Evolutionary conservation across 1,139 yeast genomes (phyloP), one percentile per base, ranked within the genome.

Genomic region (Suhomyces atakaporum): DNA sequence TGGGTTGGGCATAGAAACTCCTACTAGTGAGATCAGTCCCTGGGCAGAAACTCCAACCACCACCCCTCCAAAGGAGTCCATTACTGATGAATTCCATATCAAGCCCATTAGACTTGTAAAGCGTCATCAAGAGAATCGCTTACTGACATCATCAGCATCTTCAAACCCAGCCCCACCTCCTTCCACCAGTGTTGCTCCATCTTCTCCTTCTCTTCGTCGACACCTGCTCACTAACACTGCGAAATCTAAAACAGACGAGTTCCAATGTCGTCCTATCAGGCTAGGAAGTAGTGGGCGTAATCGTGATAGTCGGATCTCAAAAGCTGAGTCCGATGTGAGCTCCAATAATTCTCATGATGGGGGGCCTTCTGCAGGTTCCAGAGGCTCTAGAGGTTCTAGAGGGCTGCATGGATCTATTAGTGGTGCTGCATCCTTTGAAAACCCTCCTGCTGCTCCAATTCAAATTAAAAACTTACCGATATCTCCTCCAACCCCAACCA

Each of bases 391-490:
- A n/a, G 34, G 31, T 11, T 34, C 37, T 4, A 18, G 31, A 12
- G 33, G 29, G 7, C 38, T 35, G 38, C 20, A 25, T 19, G 33
- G 33, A 5, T 35, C 38, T 7, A 12, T 35, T 19, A 21, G 18
- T 16, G 29, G 30, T 18, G 12, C 16, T 3, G 8, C 31, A 4
- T 13, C 33, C 6, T n/a, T 25, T 3, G 30, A 29, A 3, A 27
- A 25, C 5, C 8, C n/a, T 3, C 8, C 33, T 14, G 16, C 11
- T 5, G 27, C 21, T 13, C 24, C 21, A 3, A 60, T 69, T 19
- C 69, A 62, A 39, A 65, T 68, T 45, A 63, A 62, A 33, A 67
- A 64, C 44, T 51, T 68, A 7, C 74, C 74, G 5, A 63, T 66
- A 3, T 35, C 46, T 10, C 34, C 37, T 14, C 27, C 36, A 13